Conservation (phyloP, 176 grass and related monocot species). For the Secale cereale region DNA sequence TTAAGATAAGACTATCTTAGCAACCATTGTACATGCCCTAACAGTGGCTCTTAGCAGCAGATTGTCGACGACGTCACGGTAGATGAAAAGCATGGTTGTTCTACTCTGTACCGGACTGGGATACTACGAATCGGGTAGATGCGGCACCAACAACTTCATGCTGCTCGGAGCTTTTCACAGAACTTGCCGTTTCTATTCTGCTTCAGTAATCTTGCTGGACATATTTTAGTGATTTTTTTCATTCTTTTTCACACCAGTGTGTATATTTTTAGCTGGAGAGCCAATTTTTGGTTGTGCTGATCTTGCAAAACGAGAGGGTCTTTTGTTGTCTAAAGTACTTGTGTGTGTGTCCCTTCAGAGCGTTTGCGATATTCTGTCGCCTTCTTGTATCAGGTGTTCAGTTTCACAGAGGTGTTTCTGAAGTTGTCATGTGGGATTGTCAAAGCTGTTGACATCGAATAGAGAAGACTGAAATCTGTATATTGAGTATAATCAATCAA, state of each 20-base stretch:
- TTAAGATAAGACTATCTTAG: too few relatives aligned
- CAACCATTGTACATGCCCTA: too few relatives aligned
- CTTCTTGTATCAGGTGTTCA: background rate
- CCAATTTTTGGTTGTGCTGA: conserved; percentile 7
- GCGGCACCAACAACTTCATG: background rate
- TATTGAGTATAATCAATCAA: too few relatives aligned
- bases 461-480: too few relatives aligned
- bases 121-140: background rate
- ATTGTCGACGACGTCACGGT: too few relatives aligned
- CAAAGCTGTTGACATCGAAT: too few relatives aligned
- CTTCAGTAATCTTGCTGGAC: background rate
- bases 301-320: background rate
- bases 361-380: background rate
- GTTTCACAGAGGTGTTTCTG: background rate
- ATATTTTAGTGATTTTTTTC: background rate
- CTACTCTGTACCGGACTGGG: background rate
- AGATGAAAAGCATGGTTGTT: background rate
- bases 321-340: background rate
- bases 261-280: conserved; percentile 6
- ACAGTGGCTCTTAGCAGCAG: too few relatives aligned
- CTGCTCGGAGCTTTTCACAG: background rate
- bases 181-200: background rate
- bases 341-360: background rate
- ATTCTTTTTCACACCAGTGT: background rate
- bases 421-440: background rate